A percentile compares a stretch with the other conserved stretches of the same genome.
Conservation (phyloP, 2,329 filamentous ascomycete genomes). For the Dendryphion nanum region DNA sequence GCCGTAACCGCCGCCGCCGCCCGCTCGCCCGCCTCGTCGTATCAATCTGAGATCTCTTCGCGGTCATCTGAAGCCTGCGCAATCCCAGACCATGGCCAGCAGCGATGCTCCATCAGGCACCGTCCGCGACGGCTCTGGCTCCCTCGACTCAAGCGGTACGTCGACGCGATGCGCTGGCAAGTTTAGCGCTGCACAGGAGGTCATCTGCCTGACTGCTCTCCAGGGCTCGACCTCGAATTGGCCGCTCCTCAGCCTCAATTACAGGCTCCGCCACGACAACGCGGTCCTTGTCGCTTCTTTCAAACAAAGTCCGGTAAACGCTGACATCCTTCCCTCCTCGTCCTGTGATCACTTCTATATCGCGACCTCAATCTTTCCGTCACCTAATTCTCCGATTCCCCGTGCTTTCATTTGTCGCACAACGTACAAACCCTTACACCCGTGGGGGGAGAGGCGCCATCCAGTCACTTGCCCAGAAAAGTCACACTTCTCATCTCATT, state of each 20-base stretch:
- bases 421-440: no score
- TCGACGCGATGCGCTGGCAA: constrained; percentile 39
- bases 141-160: constrained; percentile 32
- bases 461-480: constrained; percentile 20
- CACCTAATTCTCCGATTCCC: constrained; percentile 21
- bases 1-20: no score
- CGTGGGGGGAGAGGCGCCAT: constrained; percentile 27
- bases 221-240: constrained; percentile 16
- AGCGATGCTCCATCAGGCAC: constrained; percentile 33
- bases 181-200: constrained; percentile 34
- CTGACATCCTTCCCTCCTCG: constrained; percentile 4
- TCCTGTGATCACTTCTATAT: constrained; percentile 28
- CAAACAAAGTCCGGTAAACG: constrained; percentile 40
- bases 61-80: background rate
- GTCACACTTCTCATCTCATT: constrained; percentile 11
- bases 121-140: constrained; percentile 28
- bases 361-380: constrained; percentile 16
- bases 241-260: background rate
- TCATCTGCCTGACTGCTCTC: constrained; percentile 29
- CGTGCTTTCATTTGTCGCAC: constrained; percentile 22
- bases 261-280: background rate
- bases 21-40: background rate
- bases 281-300: constrained; percentile 39
- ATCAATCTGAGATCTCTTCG: no score
- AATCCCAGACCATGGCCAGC: constrained; percentile 7